Conservation (phyloP, 2,329 filamentous ascomycete species). For the Chalaropsis thielavioides region DNA sequence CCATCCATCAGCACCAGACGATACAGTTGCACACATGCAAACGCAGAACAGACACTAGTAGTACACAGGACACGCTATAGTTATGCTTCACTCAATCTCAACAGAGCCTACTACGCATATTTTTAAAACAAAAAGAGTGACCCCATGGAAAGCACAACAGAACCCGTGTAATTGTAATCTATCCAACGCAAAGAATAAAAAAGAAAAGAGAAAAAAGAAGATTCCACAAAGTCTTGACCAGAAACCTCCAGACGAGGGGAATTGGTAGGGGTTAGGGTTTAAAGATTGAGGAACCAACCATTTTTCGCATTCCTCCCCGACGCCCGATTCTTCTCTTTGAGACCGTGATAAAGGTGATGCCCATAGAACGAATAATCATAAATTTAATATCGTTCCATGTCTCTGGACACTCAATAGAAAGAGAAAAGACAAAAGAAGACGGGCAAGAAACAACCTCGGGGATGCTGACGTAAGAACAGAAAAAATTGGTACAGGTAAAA, state of each 20-base stretch:
- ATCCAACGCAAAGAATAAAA: neutral
- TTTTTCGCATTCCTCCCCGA: too few species aligned
- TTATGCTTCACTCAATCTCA: slow-evolving; percentile 1
- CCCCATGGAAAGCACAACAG: neutral
- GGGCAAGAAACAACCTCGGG: neutral
- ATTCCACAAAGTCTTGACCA: neutral
- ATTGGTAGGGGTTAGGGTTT: neutral
- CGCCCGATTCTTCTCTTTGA: too few species aligned
- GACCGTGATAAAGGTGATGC: neutral
- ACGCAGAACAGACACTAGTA: slow-evolving; percentile 10
- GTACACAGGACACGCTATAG: slow-evolving; percentile 8
- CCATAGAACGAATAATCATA: neutral
- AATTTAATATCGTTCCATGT: neutral
- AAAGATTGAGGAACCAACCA: neutral
- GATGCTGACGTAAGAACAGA: neutral
- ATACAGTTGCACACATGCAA: slow-evolving; percentile 13
- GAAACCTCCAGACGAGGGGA: neutral
- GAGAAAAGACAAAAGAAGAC: neutral
- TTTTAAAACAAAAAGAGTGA: neutral
- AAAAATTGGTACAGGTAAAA: neutral
- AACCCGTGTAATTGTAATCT: neutral
- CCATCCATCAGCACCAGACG: neutral
- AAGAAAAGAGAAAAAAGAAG: too few species aligned
- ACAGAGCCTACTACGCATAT: neutral
- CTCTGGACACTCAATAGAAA: neutral